Evolutionary conservation across 1,284 basidiomycete genomes (phyloP).

Genomic region (Heterobasidion irregulare): DNA sequence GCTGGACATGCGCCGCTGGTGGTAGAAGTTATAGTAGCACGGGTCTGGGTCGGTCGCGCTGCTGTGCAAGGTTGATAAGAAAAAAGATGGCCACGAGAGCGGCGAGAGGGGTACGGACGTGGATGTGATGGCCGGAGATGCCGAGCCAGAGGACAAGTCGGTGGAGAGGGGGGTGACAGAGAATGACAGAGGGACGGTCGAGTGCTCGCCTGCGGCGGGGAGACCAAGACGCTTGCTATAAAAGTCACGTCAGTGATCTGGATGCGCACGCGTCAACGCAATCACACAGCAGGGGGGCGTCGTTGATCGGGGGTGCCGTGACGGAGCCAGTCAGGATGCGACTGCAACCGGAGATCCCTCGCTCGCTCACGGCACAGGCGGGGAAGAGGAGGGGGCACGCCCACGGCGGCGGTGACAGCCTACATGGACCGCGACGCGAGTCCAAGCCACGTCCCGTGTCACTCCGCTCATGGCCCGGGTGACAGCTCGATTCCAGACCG

Average conservation of each 20-base stretch:
- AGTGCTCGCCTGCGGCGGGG: background rate
- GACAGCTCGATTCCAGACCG: slow-evolving; percentile 1
- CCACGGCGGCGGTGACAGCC: no score
- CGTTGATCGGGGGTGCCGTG: no score
- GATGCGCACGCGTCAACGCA: background rate
- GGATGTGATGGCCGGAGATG: slow-evolving; percentile 33
- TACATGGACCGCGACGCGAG: no score
- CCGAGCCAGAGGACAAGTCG: slow-evolving; percentile 27
- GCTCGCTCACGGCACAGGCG: no score
- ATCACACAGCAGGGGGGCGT: background rate
- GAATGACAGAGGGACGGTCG: slow-evolving; percentile 1
- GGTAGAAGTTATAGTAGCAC: slow-evolving; percentile 19
- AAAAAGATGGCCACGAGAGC: slow-evolving; percentile 15
- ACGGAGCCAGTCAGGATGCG: no score
- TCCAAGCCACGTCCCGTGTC: background rate
- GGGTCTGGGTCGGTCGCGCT: slow-evolving; percentile 31
- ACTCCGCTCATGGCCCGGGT: background rate
- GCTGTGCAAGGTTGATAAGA: slow-evolving; percentile 2
- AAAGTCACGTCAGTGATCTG: background rate
- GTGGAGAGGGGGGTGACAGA: slow-evolving; percentile 4
- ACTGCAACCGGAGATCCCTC: no score
- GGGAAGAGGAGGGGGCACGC: no score
- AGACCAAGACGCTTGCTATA: background rate
- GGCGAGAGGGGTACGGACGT: slow-evolving; percentile 9
- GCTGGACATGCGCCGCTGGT: slow-evolving; percentile 23